Percentiles rank a stretch among this genome's conserved stretches.
Conservation (phyloP, 1,284 basidiomycete genomes). For the Microbotryomycetes sp. region DNA sequence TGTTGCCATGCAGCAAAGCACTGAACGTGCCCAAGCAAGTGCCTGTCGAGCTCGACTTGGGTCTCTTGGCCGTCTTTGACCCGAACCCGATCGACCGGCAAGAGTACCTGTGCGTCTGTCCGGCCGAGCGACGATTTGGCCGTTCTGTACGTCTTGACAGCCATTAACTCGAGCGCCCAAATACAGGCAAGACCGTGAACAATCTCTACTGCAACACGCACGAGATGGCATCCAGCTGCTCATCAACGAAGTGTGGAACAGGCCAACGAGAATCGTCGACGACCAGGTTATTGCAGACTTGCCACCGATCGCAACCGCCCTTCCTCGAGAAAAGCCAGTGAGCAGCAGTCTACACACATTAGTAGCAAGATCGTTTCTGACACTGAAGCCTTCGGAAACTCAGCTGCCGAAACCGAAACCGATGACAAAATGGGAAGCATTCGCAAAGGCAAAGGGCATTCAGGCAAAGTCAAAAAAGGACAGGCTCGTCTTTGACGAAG, state of each 20-base stretch:
- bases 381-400: too few relatives aligned
- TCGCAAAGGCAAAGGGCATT: constrained; percentile 92
- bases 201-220: constrained; percentile 69
- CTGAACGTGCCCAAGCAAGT: constrained; percentile 67
- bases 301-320: constrained; percentile 62
- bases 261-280: constrained; percentile 66
- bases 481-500: constrained; percentile 87
- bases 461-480: constrained; percentile 64
- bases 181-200: constrained; percentile 63
- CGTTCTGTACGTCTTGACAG: background rate
- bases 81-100: constrained; percentile 73
- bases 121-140: background rate
- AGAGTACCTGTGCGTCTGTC: constrained; percentile 57
- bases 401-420: constrained; percentile 79
- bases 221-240: constrained; percentile 81
- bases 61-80: constrained; percentile 78
- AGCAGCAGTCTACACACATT: background rate
- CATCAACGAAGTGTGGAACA: constrained; percentile 67
- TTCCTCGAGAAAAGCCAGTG: constrained; percentile 80
- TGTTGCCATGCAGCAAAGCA: constrained; percentile 55
- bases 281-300: constrained; percentile 80
- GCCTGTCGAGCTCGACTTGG: constrained; percentile 73
- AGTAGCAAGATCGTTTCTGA: background rate
- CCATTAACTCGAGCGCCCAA: background rate
- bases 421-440: constrained; percentile 93